Percentiles rank a stretch among this genome's conserved stretches.
Evolutionary conservation across 345 rosid genomes (phyloP).

Genomic region (Arabis hirsuta): DNA sequence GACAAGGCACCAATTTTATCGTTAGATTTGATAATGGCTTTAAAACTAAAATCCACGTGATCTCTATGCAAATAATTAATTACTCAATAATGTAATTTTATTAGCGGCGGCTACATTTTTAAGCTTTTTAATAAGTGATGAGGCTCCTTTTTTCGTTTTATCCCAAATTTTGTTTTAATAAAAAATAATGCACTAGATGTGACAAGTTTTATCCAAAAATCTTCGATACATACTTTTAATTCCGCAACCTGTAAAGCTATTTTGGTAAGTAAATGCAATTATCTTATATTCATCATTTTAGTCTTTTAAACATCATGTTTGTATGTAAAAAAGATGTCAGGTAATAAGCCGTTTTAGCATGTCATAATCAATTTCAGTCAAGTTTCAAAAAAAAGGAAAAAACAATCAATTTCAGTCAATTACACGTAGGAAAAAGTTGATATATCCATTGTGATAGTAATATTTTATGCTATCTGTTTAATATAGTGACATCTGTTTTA

Average conservation of each 20-base stretch:
- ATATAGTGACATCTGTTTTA: neutral
- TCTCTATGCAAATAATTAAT: constrained; percentile 17
- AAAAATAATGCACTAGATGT: constrained; percentile 23
- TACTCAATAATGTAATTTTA: neutral
- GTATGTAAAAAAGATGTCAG: constrained; percentile 31
- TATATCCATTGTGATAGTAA: constrained; percentile 15
- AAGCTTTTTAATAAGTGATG: constrained; percentile 22
- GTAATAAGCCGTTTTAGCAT: constrained; percentile 18
- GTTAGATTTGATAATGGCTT: constrained; percentile 30
- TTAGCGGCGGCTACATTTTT: constrained; percentile 31
- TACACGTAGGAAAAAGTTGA: constrained; percentile 8
- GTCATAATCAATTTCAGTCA: neutral
- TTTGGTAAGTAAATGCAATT: constrained; percentile 30
- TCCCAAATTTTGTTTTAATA: neutral
- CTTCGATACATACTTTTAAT: constrained; percentile 27
- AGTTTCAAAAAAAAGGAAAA: no score
- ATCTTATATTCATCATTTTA: constrained; percentile 20
- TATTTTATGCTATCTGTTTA: neutral
- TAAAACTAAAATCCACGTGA: constrained; percentile 38
- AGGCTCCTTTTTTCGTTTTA: constrained; percentile 24
- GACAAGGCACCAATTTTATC: constrained; percentile 41
- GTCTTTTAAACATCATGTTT: constrained; percentile 35
- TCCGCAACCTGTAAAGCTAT: constrained; percentile 31
- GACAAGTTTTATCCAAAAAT: constrained; percentile 37
- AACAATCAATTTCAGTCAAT: neutral